Percentiles rank a stretch among this genome's conserved stretches.
Evolutionary conservation across 768 basidiomycete species (phyloP).

Genomic region (Rossbeevera mucosa): DNA sequence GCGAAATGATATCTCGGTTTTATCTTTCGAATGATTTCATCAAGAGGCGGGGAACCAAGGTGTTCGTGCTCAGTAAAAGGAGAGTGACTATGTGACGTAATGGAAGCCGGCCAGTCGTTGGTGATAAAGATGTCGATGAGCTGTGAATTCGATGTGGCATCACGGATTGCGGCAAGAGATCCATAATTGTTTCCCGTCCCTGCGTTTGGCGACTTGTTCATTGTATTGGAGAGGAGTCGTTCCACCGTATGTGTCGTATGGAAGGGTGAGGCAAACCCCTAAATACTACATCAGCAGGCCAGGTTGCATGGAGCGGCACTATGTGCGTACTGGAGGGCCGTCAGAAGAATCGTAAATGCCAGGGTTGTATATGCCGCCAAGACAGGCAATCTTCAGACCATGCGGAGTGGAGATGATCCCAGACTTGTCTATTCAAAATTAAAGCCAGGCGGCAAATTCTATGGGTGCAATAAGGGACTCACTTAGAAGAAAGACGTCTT

Average conservation of each 20-base stretch:
- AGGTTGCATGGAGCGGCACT: not conserved
- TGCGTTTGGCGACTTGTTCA: slow-evolving; percentile 45
- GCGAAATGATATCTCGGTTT: slow-evolving; percentile 90
- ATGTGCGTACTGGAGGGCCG: slow-evolving; percentile 53
- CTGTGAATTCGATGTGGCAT: slow-evolving; percentile 56
- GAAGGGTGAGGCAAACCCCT: slow-evolving; percentile 77
- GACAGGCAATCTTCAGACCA: slow-evolving; percentile 78
- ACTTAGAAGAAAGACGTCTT: slow-evolving; percentile 86
- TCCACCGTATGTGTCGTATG: slow-evolving; percentile 69
- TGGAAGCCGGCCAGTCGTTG: slow-evolving; percentile 67
- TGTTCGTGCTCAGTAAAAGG: slow-evolving; percentile 42
- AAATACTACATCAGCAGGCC: slow-evolving; percentile 4
- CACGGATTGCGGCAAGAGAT: slow-evolving; percentile 65
- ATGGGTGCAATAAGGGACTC: slow-evolving; percentile 28
- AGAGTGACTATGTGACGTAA: slow-evolving; percentile 57
- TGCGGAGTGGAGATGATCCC: slow-evolving; percentile 73
- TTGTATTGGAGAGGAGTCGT: slow-evolving; percentile 65
- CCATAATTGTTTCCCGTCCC: slow-evolving; percentile 47
- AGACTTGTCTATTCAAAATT: slow-evolving; percentile 62
- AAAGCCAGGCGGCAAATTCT: not conserved
- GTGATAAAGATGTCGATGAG: slow-evolving; percentile 79
- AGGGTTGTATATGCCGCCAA: slow-evolving; percentile 73
- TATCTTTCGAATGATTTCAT: slow-evolving; percentile 57
- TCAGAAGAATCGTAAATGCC: slow-evolving; percentile 56
- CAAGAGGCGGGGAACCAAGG: slow-evolving; percentile 51